Percentiles rank a stretch among this genome's conserved stretches.
phyloP scores from a whole-genome alignment of 192 early-diverging fungal genomes.

The Entomortierella chlamydospora region DNA sequence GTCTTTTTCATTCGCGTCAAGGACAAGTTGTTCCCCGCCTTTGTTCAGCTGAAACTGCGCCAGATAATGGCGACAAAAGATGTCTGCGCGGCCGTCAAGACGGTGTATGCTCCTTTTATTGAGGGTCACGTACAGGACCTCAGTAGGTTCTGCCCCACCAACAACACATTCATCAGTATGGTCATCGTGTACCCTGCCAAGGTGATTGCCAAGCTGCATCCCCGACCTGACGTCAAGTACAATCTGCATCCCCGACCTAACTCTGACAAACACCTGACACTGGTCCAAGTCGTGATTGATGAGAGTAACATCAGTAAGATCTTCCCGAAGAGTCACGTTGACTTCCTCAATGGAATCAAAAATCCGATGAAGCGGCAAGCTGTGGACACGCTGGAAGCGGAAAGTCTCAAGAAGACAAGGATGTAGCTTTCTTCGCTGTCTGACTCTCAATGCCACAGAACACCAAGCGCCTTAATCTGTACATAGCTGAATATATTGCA shows the following conservation, averaged over 20 bases:
- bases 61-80: too few relatives aligned
- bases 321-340: slow-evolving; percentile 16
- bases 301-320: slow-evolving; percentile 15
- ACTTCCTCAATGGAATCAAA: slow-evolving; percentile 26
- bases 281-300: slow-evolving; percentile 4
- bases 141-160: too few relatives aligned
- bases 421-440: too few relatives aligned
- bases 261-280: slow-evolving; percentile 1
- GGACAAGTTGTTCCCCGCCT: slow-evolving; percentile 8
- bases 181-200: slow-evolving; percentile 30
- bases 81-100: too few relatives aligned
- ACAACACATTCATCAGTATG: too few relatives aligned
- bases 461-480: too few relatives aligned
- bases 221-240: too few relatives aligned
- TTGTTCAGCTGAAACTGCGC: slow-evolving; percentile 26
- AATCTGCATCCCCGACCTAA: slow-evolving; percentile 19
- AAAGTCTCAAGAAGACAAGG: slow-evolving; percentile 9
- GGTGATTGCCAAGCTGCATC: background rate
- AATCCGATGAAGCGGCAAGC: slow-evolving; percentile 7
- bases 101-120: too few relatives aligned
- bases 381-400: slow-evolving; percentile 7
- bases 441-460: too few relatives aligned
- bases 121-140: too few relatives aligned
- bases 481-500: too few relatives aligned
- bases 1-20: slow-evolving; percentile 21